Percentiles rank a stretch among this genome's conserved stretches.
These are phyloP conservation scores for Eurotiales sp. DNA, from an alignment of 2,329 filamentous ascomycete species.

Conservation along the genomic window DNA sequence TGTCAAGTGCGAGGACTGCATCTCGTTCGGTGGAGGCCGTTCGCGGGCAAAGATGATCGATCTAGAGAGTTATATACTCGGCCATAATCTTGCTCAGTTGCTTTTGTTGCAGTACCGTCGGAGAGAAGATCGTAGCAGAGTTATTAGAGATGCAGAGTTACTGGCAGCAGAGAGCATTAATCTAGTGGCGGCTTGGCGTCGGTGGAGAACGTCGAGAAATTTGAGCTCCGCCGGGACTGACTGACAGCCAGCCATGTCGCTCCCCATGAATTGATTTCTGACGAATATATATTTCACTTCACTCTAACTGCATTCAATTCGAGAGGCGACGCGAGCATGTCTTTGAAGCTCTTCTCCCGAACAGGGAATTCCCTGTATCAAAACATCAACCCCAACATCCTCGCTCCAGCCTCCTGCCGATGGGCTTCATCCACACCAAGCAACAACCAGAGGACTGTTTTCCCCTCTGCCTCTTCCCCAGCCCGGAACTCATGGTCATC, in stretches of 20 bases:
- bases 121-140: too few species aligned
- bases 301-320: too few species aligned
- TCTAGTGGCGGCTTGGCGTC: conserved; percentile 11
- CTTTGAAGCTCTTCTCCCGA: conserved; percentile 6
- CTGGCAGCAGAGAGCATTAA: not conserved
- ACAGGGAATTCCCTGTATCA: conserved; percentile 3
- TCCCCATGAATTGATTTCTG: too few species aligned
- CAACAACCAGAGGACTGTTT: conserved; percentile 1
- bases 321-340: not conserved
- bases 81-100: too few species aligned
- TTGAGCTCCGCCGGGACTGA: conserved; percentile 8
- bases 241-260: not conserved
- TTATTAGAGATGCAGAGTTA: too few species aligned
- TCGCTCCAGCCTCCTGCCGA: conserved; percentile 10
- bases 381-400: not conserved
- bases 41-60: not conserved
- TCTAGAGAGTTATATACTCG: not conserved
- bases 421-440: conserved; percentile 8
- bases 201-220: conserved; percentile 8
- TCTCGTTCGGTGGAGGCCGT: conserved; percentile 22
- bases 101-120: too few species aligned
- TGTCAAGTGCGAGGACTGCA: conserved; percentile 43
- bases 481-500: not conserved
- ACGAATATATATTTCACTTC: too few species aligned
- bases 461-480: conserved; percentile 7